Evolutionary conservation across 2,329 filamentous ascomycete species (phyloP).

Genomic region (Aspergillus amoenus): DNA sequence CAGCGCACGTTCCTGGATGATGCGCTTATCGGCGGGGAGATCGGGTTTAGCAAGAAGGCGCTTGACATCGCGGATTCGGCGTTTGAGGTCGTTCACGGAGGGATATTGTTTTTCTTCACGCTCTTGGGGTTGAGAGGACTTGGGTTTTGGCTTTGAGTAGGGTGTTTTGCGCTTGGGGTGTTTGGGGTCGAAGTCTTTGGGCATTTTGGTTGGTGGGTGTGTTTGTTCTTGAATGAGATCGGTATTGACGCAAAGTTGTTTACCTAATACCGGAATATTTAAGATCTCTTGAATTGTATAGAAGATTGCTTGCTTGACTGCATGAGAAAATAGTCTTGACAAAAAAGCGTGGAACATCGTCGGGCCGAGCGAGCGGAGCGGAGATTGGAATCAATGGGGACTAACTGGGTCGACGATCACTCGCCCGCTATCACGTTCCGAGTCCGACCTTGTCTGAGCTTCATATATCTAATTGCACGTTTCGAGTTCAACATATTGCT

Average conservation of each 20-base stretch:
- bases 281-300: background rate
- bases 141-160: constrained; percentile 1
- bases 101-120: constrained; percentile 27
- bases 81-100: constrained; percentile 53
- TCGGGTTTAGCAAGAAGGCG: constrained; percentile 51
- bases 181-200: background rate
- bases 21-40: constrained; percentile 55
- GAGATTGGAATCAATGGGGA: background rate
- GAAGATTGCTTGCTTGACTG: background rate
- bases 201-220: background rate
- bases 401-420: too few relatives aligned
- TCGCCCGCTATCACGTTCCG: background rate
- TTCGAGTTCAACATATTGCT: background rate
- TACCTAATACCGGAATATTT: too few relatives aligned
- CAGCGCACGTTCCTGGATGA: constrained; percentile 61
- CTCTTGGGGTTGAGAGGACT: constrained; percentile 2
- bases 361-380: constrained; percentile 1
- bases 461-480: background rate
- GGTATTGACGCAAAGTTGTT: background rate
- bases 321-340: background rate
- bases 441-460: background rate
- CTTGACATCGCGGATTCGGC: constrained; percentile 56
- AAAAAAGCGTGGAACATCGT: constrained; percentile 2
- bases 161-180: constrained; percentile 1
- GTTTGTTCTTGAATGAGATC: background rate